Percentiles rank a stretch among this genome's conserved stretches.
Evolutionary conservation across 192 early-diverging fungal species (phyloP).

Genomic region (Coemansia sp.): DNA sequence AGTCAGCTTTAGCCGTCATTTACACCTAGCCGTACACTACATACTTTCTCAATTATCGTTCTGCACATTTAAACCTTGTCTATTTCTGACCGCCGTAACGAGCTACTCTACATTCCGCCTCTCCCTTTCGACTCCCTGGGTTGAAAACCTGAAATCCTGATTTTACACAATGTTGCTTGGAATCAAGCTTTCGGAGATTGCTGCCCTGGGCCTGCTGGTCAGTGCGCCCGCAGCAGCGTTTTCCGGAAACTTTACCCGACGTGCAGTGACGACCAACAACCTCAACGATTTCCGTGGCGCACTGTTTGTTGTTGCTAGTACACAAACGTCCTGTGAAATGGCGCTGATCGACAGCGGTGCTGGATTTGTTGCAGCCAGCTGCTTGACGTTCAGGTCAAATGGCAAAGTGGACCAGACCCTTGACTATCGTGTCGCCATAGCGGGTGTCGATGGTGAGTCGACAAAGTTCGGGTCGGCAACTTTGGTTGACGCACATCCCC

Average conservation of each 20-base stretch:
- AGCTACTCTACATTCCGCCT: background rate
- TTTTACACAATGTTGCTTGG: background rate
- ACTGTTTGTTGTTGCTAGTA: slow-evolving; percentile 21
- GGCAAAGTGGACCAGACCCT: slow-evolving; percentile 25
- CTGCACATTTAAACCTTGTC: background rate
- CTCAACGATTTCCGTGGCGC: slow-evolving; percentile 20
- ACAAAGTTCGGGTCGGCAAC: slow-evolving; percentile 16
- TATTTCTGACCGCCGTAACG: no score
- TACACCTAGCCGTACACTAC: background rate
- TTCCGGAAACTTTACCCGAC: slow-evolving; percentile 22
- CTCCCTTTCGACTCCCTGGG: background rate
- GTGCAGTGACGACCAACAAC: slow-evolving; percentile 8
- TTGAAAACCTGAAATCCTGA: background rate
- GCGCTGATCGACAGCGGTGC: slow-evolving; percentile 29
- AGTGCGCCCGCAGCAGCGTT: background rate
- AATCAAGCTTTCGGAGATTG: slow-evolving; percentile 4
- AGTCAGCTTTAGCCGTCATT: background rate
- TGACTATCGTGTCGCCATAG: slow-evolving; percentile 29
- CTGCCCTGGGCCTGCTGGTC: slow-evolving; percentile 1
- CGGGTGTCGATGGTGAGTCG: slow-evolving; percentile 2
- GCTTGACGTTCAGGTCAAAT: slow-evolving; percentile 24
- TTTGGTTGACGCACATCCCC: slow-evolving; percentile 33
- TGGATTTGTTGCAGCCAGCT: slow-evolving; percentile 38
- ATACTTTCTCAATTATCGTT: background rate
- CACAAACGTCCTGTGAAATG: slow-evolving; percentile 47